phyloP scores from a whole-genome alignment of 257 asterid species.

The Salvia splendens region DNA sequence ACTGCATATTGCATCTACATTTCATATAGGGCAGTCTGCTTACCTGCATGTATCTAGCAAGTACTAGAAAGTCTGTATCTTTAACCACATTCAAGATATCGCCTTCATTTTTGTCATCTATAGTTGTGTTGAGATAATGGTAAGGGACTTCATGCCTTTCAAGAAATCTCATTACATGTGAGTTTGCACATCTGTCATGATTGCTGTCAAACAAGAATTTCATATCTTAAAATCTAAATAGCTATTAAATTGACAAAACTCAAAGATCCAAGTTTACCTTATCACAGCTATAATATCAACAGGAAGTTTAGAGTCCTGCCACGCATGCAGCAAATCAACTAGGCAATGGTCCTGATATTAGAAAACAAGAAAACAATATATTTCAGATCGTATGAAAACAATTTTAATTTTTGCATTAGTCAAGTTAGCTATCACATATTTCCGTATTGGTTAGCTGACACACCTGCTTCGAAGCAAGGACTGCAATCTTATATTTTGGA shows the following conservation, averaged over 20 bases:
- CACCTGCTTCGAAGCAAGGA: slow-evolving; percentile 93
- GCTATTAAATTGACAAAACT: slow-evolving; percentile 13
- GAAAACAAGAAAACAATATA: neutral
- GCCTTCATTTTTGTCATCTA: slow-evolving; percentile 56
- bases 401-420: neutral
- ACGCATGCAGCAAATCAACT: slow-evolving; percentile 79
- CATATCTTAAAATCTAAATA: slow-evolving; percentile 24
- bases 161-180: slow-evolving; percentile 85
- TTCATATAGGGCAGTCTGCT: slow-evolving; percentile 1
- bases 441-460: neutral
- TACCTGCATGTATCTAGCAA: slow-evolving; percentile 99
- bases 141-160: slow-evolving; percentile 89
- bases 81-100: slow-evolving; percentile 69
- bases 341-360: slow-evolving; percentile 83
- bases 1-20: neutral
- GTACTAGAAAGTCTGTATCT: slow-evolving; percentile 89
- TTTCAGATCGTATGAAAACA: slow-evolving; percentile 12
- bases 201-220: slow-evolving; percentile 55
- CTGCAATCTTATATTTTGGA: slow-evolving; percentile 75
- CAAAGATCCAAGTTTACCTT: slow-evolving; percentile 47
- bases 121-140: slow-evolving; percentile 51
- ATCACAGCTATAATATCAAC: slow-evolving; percentile 73
- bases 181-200: slow-evolving; percentile 79
- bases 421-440: slow-evolving; percentile 13
- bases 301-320: slow-evolving; percentile 92